Percentiles rank a stretch among this genome's conserved stretches.
phyloP scores from a whole-genome alignment of 2,329 filamentous ascomycete genomes.

The Leptographium radiaticola region DNA sequence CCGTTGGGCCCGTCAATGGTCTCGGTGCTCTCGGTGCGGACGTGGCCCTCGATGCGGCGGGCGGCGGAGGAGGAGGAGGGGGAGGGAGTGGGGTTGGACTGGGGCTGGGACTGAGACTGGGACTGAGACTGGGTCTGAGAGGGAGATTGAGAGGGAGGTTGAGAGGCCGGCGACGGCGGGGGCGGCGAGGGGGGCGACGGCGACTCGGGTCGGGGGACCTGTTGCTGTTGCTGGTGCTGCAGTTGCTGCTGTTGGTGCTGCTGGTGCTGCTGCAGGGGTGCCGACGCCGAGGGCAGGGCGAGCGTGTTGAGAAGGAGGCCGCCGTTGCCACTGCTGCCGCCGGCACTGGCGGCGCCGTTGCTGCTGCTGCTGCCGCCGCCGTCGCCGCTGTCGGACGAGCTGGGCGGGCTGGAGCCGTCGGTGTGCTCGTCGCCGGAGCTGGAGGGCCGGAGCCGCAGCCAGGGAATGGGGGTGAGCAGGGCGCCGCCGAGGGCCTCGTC shows the following conservation, averaged over 20 bases:
- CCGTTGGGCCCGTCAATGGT: slow-evolving; percentile 74
- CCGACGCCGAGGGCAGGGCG: neutral
- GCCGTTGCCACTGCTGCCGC: neutral
- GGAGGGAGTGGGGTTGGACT: slow-evolving; percentile 6
- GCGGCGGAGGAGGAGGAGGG: slow-evolving; percentile 7
- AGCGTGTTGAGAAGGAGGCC: neutral
- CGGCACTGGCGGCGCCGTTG: slow-evolving; percentile 2
- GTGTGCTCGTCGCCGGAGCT: slow-evolving; percentile 10
- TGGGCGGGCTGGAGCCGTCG: slow-evolving; percentile 10
- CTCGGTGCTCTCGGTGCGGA: slow-evolving; percentile 63
- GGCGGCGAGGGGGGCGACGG: slow-evolving; percentile 7
- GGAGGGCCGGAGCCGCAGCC: slow-evolving; percentile 43
- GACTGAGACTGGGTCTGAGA: too few species aligned
- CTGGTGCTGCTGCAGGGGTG: neutral
- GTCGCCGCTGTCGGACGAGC: slow-evolving; percentile 7
- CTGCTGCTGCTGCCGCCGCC: slow-evolving; percentile 9
- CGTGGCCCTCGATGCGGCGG: slow-evolving; percentile 37
- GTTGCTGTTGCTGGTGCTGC: slow-evolving; percentile 7
- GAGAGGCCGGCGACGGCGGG: neutral
- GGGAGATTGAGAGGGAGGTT: too few species aligned
- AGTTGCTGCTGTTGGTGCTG: neutral
- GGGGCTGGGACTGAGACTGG: slow-evolving; percentile 1
- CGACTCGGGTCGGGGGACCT: slow-evolving; percentile 1
- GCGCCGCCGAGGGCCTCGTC: slow-evolving; percentile 87
- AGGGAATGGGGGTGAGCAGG: slow-evolving; percentile 84